Percentiles rank a stretch among this genome's conserved stretches.
Evolutionary conservation across 208 protist genomes (phyloP).

Genomic region (Crithidia brevicula): DNA sequence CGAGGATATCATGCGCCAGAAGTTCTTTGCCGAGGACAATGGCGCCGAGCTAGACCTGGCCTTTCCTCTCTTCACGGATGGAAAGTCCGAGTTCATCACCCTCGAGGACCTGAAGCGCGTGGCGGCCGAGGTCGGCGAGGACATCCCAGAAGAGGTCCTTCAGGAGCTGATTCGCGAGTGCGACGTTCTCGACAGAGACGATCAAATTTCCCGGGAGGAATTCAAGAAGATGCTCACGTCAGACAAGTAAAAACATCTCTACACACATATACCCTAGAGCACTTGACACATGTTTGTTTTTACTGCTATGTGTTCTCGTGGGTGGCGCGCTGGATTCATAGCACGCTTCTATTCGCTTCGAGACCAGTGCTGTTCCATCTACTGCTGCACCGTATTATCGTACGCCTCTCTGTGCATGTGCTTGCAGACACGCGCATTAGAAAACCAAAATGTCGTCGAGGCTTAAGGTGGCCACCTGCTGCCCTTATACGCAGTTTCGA

Average conservation of each 20-base stretch:
- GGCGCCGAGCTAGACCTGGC: constrained; percentile 93
- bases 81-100: constrained; percentile 94
- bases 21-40: constrained; percentile 90
- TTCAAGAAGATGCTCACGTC: constrained; percentile 95
- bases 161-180: constrained; percentile 96
- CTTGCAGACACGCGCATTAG: no score
- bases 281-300: no score
- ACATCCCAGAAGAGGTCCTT: constrained; percentile 96
- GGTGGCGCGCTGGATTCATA: no score
- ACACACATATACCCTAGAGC: no score
- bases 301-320: no score
- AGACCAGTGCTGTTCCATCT: no score
- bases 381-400: no score
- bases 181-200: constrained; percentile 94
- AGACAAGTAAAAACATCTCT: constrained; percentile 30
- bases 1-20: constrained; percentile 90
- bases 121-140: constrained; percentile 94
- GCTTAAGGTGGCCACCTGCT: no score
- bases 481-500: no score
- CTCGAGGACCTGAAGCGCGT: constrained; percentile 97
- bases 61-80: constrained; percentile 95
- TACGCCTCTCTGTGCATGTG: no score
- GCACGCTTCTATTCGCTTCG: no score
- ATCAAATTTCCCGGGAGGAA: constrained; percentile 93
- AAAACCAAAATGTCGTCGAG: no score